Base-by-base conservation (phyloP, 2,329 filamentous ascomycete genomes). In the Sclerotinia minor region DNA sequence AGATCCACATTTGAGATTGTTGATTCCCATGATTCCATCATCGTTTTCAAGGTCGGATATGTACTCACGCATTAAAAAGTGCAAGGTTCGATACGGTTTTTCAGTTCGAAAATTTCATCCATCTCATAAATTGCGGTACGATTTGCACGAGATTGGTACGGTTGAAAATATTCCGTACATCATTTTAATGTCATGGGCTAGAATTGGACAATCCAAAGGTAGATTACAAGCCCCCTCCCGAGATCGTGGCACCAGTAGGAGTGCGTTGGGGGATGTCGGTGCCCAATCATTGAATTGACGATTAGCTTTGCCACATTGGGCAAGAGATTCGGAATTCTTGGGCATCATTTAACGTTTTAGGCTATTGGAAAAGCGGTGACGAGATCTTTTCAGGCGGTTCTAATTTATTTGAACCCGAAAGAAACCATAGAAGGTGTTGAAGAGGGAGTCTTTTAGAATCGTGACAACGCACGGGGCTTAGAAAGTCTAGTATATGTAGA, bases 181-280 rank as follows among this genome's bases (percentile, higher is more conserved):
- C 45, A 11, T 50, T 50, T 61, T 21, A 50, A 63, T 52, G 29
- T 50, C 59, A 63, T 63, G 59, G 45, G n/a, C 59, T 63, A 26
- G 59, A 60, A 49, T 45, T 63, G 59, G 59, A 63, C 59, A 63
- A 50, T 63, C 47, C 32, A 50, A 63, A 38, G 49, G 47, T 63
- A 67, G 47, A 29, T 41, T 67, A 49, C 35, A 52, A 53, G 57
- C 64, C 50, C 50, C 67, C 61, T 64, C 44, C 64, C 65, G 69
- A 63, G 64, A 50, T 71, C 68, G 68, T 72, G 71, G 71, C 71
- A 71, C 64, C 61, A 54, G 67, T 71, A 57, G 50, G 63, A 71
- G 63, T 26, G 66, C 58, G 41, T 32, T 69, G 50, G 45, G 64
- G 53, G 35, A 44, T 67, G 44, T 67, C 58, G 65, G 65, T 67